These are phyloP conservation scores for Aspergillus ochraceoroseus DNA, from an alignment of 2,329 filamentous ascomycete species.

Conservation along the genomic window DNA sequence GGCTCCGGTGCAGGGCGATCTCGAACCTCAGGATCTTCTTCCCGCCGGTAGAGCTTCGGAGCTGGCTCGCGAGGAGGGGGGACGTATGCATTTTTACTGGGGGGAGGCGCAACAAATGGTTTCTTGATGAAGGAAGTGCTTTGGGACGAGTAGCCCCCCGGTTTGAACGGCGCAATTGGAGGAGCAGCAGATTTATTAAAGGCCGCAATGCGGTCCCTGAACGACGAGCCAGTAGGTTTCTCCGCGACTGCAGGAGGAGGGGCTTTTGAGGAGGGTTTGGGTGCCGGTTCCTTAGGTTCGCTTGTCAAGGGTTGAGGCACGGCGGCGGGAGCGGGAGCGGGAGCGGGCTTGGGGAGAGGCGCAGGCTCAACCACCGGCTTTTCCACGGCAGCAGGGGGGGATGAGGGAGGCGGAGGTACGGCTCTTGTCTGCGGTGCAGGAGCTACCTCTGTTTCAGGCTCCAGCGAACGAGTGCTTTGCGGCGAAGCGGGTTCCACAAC, in stretches of 20 bases:
- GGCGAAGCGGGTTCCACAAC: conserved; percentile 27
- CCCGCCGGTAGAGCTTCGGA: conserved; percentile 73
- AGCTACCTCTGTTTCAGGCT: conserved; percentile 29
- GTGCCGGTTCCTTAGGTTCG: conserved; percentile 36
- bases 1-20: conserved; percentile 34
- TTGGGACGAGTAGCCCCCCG: conserved; percentile 55
- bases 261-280: conserved; percentile 50
- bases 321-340: conserved; percentile 25
- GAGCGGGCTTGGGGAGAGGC: conserved; percentile 17
- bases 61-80: conserved; percentile 68
- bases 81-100: conserved; percentile 85
- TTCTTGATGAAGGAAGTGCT: conserved; percentile 82
- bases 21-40: conserved; percentile 66
- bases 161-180: conserved; percentile 86
- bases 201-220: conserved; percentile 91
- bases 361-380: conserved; percentile 24
- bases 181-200: conserved; percentile 89
- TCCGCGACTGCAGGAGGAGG: conserved; percentile 63
- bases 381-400: conserved; percentile 23
- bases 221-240: conserved; percentile 71
- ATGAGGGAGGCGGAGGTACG: conserved; percentile 27
- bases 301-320: conserved; percentile 22
- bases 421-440: conserved; percentile 15
- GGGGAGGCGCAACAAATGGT: conserved; percentile 90
- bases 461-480: conserved; percentile 33